A percentile compares a stretch with the other conserved stretches of the same genome.
These are phyloP conservation scores for Erigeron philadelphicus DNA, from an alignment of 140 eudicot genomes.

Conservation along the genomic window DNA sequence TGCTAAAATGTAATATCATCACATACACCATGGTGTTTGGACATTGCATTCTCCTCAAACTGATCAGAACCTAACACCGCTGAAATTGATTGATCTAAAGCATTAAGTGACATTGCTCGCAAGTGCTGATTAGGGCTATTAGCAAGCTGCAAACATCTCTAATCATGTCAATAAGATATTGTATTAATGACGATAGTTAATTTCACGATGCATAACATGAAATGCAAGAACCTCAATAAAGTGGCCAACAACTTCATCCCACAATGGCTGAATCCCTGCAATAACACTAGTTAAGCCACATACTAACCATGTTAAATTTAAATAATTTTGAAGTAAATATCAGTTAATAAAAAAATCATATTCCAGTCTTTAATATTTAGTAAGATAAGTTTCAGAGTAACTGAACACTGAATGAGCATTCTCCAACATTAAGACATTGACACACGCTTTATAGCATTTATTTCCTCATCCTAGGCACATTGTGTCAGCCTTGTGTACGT, in stretches of 20 bases:
- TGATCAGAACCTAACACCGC: conserved; percentile 90
- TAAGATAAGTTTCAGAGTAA: too few relatives aligned
- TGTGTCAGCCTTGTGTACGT: neutral
- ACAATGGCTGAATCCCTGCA: conserved; percentile 90
- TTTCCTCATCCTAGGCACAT: neutral
- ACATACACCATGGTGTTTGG: conserved; percentile 37
- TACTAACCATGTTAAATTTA: neutral
- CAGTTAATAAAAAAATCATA: neutral
- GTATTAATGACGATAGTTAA: conserved; percentile 19
- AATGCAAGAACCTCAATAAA: conserved; percentile 65
- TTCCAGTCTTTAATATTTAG: too few relatives aligned
- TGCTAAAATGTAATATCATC: conserved; percentile 31
- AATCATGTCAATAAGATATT: conserved; percentile 23
- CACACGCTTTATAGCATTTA: neutral
- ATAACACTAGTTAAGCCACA: conserved; percentile 20
- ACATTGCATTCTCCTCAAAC: conserved; percentile 51
- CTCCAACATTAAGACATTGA: neutral
- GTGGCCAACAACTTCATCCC: conserved; percentile 89
- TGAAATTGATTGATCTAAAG: conserved; percentile 84
- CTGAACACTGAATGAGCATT: too few relatives aligned
- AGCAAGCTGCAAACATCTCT: conserved; percentile 62
- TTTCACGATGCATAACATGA: neutral
- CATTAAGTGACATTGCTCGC: conserved; percentile 74
- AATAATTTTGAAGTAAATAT: neutral
- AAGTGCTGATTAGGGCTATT: conserved; percentile 73